Evolutionary conservation across 1,284 basidiomycete species (phyloP).

Genomic region (Tylopilus sp.): DNA sequence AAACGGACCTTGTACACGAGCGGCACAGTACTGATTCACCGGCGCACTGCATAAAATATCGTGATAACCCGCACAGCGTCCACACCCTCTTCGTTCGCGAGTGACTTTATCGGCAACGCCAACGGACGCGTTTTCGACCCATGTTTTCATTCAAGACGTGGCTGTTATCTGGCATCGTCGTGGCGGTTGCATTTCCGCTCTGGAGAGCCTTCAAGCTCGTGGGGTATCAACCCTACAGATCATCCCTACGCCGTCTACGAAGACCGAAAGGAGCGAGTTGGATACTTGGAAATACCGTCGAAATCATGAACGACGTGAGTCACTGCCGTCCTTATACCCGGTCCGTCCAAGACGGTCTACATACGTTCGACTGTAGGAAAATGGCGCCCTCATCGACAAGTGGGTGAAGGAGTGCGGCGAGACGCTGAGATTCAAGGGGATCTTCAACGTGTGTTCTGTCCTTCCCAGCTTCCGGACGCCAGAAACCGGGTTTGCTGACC

Average conservation of each 20-base stretch:
- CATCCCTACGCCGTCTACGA: constrained; percentile 7
- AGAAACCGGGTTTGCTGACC: not conserved
- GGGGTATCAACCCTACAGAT: not conserved
- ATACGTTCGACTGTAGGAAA: constrained; percentile 1
- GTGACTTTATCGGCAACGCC: not conserved
- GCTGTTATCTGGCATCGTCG: not conserved
- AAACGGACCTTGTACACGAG: too few species aligned
- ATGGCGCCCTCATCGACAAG: not conserved
- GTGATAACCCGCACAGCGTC: not conserved
- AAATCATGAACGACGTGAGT: constrained; percentile 11
- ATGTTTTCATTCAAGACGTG: not conserved
- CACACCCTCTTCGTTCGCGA: not conserved
- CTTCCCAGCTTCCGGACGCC: too few species aligned
- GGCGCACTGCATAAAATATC: too few species aligned
- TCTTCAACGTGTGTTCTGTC: constrained; percentile 15
- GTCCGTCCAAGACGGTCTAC: too few species aligned
- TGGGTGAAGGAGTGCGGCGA: constrained; percentile 54
- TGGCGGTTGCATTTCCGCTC: not conserved
- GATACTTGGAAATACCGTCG: constrained; percentile 9
- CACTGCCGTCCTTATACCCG: not conserved
- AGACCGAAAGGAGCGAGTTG: constrained; percentile 9
- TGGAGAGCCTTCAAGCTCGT: constrained; percentile 2
- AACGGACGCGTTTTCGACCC: not conserved
- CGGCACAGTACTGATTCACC: too few species aligned
- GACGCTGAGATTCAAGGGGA: constrained; percentile 43